Evolutionary conservation across 139 green algal species (phyloP), one percentile per base, ranked within the genome.

Genomic region (Tetradesmus lagerheimii): DNA sequence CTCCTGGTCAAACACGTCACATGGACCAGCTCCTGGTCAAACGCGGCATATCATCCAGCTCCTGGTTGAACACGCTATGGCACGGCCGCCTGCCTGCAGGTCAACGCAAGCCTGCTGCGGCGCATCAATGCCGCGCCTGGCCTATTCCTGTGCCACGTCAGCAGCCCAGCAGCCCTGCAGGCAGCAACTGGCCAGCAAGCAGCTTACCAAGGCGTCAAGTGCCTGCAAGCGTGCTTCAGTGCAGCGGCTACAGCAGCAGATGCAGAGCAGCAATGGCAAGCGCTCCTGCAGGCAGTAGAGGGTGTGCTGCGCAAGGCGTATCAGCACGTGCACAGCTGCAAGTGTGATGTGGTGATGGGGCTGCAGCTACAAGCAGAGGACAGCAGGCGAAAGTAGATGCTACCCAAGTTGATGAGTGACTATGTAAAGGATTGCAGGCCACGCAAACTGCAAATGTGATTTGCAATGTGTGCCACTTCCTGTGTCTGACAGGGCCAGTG

Each of bases 301-400:
- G 9, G 75, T 0, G 15, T 90, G 37, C 64, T 93, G 71, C 80
- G 89, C 15, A 82, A 57, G 27, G 89, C 89, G 16, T 93, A 90
- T 34, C 71, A 85, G 16, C 91, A 93, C 84, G 89, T 91, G 27
- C 85, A 91, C 80, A 92, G 81, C 80, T 93, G 91, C 85, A 92
- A 91, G 39, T 93, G 91, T 76, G 91, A 93, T 37, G 83, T 91
- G 16, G 45, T 53, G 18, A 75, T 41, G 37, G 83, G 18, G 35
- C 23, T 80, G 83, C 83, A 77, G 83, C 81, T 87, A 53, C 25
- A 25, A 43, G 39, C 57, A n/a, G 57, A 71, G 57, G 57, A 71
- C 47, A 62, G 47, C 8, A 62, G 4, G 20, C 47, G 47, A 16
- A 62, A 62, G 47, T 62, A 14, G 20, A 62, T 14, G n/a, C n/a